Base-by-base conservation (phyloP, 208 protist genomes). In the Leptomonas seymouri region DNA sequence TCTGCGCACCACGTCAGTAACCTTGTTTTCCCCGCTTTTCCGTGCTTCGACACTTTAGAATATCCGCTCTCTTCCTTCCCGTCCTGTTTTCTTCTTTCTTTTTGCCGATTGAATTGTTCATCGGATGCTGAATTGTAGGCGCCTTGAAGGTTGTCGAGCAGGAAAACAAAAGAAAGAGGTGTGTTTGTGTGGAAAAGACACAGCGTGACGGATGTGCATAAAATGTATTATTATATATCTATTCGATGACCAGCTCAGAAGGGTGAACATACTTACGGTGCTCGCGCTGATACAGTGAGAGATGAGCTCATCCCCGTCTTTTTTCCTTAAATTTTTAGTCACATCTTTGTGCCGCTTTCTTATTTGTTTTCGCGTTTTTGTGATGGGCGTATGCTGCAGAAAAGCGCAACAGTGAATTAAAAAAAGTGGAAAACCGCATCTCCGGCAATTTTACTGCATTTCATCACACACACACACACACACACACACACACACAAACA, bases 231-330 rank as follows among this genome's bases (percentile, higher is more conserved):
- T n/a, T 16, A 59, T n/a, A 14, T 58, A 14, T 63, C 15, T 36
- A 39, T 61, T 53, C 55, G 7, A 44, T 44, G 55, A 48, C 28
- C 18, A 36, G 18, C 4, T 53, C 20, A 41, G 44, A 28, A n/a
- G 41, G 44, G 6, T 28, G 28, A 50, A 27, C 58, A 41, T 53
- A 42, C 58, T 41, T 53, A 64, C 45, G 44, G 27, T 64, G 58
- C 58, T 53, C 41, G n/a, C 9, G 14, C 58, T 53, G 58, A 53
- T 28, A 64, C 27, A 41, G 30, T 53, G 3, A 44, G 58, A 53
- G 58, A 25, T 36, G 39, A 46, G 34, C 36, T 34, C 36, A 36
- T 81, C 11, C 49, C 56, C 28, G 48, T 72, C 41, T 54, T 66
- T 50, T 61, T 46, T 51, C 42, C 36, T 44, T 46, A 25, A 55